phyloP scores from a whole-genome alignment of 441 rosid species.

The Aleurites moluccanus region DNA sequence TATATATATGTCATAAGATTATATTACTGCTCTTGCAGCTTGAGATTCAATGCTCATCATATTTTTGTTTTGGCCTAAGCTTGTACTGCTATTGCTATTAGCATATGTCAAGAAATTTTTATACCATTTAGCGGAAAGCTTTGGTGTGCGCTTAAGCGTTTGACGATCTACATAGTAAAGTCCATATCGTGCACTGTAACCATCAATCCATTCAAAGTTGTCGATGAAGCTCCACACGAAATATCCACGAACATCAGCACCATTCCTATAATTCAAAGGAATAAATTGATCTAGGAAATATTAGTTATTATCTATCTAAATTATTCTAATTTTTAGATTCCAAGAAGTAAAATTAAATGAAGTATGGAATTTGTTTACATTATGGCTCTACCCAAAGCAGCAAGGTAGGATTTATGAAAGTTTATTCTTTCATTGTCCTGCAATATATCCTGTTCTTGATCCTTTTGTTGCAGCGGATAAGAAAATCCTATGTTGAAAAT shows the following conservation, averaged over 20 bases:
- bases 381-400: conserved; percentile 38
- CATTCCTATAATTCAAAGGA: conserved; percentile 27
- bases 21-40: background rate
- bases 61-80: background rate
- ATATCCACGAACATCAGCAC: conserved; percentile 49
- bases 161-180: conserved; percentile 34
- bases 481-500: conserved; percentile 29
- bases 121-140: conserved; percentile 47
- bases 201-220: conserved; percentile 47
- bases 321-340: too few species aligned
- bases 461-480: conserved; percentile 20
- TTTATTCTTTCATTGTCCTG: conserved; percentile 33
- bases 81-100: background rate
- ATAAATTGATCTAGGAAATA: background rate
- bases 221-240: conserved; percentile 48
- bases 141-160: conserved; percentile 38
- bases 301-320: too few species aligned
- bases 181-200: conserved; percentile 33
- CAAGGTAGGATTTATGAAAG: conserved; percentile 38
- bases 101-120: conserved; percentile 27
- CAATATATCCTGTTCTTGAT: conserved; percentile 17
- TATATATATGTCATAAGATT: background rate
- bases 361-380: conserved; percentile 20
- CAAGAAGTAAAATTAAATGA: too few species aligned
- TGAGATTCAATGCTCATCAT: background rate